phyloP scores from a whole-genome alignment of 768 basidiomycete genomes.

The Mycena alexandri region DNA sequence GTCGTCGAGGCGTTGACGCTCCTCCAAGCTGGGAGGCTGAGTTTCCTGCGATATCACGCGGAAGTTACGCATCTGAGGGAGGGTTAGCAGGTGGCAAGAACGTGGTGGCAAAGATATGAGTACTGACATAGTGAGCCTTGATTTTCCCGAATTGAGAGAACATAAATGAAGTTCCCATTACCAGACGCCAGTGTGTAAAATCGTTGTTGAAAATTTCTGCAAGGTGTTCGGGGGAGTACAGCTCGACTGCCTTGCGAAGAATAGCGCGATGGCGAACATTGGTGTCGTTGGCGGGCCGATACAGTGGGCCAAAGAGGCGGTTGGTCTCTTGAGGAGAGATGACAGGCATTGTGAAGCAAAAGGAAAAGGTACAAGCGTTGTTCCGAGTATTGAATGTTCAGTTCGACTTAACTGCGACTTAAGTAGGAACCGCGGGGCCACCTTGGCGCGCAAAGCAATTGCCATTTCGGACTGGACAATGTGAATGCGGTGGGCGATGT shows the following conservation, averaged over 20 bases:
- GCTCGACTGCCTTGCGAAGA: slow-evolving; percentile 17
- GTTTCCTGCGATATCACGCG: not conserved
- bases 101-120: not conserved
- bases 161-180: not conserved
- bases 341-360: not conserved
- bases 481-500: no score
- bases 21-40: not conserved
- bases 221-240: not conserved
- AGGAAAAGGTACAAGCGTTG: not conserved
- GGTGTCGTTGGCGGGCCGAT: slow-evolving; percentile 7
- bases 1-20: no score
- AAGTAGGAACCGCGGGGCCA: not conserved
- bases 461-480: not conserved
- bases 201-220: not conserved
- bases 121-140: not conserved
- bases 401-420: not conserved
- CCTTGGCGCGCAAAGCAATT: not conserved
- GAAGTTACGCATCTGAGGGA: not conserved
- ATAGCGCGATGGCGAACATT: no score
- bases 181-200: not conserved
- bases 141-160: not conserved
- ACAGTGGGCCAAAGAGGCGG: slow-evolving; percentile 9
- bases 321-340: slow-evolving; percentile 1
- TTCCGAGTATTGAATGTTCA: not conserved
- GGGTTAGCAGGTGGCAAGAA: not conserved